Conservation (phyloP, 2,329 filamentous ascomycete species). For the Aspergillus brasiliensis region DNA sequence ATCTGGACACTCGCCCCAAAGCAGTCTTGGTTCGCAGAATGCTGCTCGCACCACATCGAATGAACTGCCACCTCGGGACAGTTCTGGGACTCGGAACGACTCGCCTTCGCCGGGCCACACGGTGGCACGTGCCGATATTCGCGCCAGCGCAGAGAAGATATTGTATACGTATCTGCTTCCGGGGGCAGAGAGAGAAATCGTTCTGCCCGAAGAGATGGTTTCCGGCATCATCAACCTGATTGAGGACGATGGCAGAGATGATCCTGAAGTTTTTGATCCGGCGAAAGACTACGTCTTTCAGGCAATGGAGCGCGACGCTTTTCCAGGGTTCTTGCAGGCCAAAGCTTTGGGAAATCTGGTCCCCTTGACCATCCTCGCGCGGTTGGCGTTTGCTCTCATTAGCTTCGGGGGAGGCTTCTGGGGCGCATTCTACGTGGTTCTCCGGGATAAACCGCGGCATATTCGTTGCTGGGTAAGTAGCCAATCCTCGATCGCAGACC, state of each 20-base stretch:
- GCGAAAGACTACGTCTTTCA: constrained; percentile 99
- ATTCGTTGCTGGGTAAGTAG: constrained; percentile 83
- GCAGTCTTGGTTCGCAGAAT: constrained; percentile 53
- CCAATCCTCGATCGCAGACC: neutral
- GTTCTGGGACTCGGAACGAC: constrained; percentile 67
- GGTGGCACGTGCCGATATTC: constrained; percentile 85
- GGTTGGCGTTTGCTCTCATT: constrained; percentile 81
- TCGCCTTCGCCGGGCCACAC: constrained; percentile 82
- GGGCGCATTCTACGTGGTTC: constrained; percentile 90
- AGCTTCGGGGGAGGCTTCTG: constrained; percentile 91
- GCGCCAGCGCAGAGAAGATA: constrained; percentile 94
- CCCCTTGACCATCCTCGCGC: constrained; percentile 81
- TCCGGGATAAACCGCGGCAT: constrained; percentile 73
- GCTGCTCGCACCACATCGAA: constrained; percentile 40
- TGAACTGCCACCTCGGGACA: constrained; percentile 56
- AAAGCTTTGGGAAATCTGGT: constrained; percentile 96
- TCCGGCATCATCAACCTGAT: constrained; percentile 83
- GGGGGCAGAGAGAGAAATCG: constrained; percentile 95
- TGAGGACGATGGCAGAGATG: constrained; percentile 87
- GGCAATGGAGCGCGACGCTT: constrained; percentile 99
- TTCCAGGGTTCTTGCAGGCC: constrained; percentile 90
- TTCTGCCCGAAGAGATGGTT: constrained; percentile 83
- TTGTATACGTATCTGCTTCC: constrained; percentile 96
- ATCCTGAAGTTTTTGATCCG: constrained; percentile 94
- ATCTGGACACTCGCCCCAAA: constrained; percentile 56